Percentiles rank a stretch among this genome's conserved stretches.
These are phyloP conservation scores for Polygonum maritimum DNA, from an alignment of 148 eudicot genomes.

Conservation along the genomic window DNA sequence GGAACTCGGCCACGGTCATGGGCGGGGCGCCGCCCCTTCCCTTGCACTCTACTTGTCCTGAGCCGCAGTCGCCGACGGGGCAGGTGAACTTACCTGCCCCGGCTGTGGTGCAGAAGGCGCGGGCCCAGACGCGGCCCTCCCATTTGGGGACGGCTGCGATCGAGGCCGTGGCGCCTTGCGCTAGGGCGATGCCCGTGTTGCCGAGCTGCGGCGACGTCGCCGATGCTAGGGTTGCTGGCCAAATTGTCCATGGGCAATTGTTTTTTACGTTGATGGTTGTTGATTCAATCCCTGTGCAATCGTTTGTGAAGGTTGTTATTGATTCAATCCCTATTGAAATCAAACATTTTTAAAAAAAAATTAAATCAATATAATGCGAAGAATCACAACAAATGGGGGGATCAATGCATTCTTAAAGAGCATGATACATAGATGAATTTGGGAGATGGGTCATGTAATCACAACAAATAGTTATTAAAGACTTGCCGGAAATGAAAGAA, in stretches of 20 bases:
- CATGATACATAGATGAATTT: too few species aligned
- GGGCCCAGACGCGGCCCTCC: slow-evolving; percentile 35
- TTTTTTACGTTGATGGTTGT: slow-evolving; percentile 25
- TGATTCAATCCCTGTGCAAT: slow-evolving; percentile 24
- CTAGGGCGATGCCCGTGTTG: slow-evolving; percentile 30
- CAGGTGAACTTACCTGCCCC: neutral
- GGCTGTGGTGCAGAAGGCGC: neutral
- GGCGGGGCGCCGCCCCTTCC: slow-evolving; percentile 1
- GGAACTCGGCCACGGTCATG: slow-evolving; percentile 5
- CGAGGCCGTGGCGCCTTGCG: slow-evolving; percentile 13
- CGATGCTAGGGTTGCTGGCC: slow-evolving; percentile 45
- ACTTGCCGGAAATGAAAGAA: slow-evolving; percentile 3
- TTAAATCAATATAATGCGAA: too few species aligned
- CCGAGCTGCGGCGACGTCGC: slow-evolving; percentile 17
- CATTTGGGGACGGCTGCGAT: slow-evolving; percentile 23
- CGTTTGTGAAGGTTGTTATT: too few species aligned
- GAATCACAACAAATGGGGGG: too few species aligned
- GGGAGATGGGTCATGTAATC: too few species aligned
- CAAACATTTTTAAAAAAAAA: too few species aligned
- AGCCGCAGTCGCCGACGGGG: slow-evolving; percentile 8
- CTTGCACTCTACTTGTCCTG: neutral
- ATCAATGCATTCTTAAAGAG: too few species aligned
- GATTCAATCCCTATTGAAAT: too few species aligned
- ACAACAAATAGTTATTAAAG: too few species aligned
- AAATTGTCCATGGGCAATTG: slow-evolving; percentile 37